Evolutionary conservation across 169 alveolate species (phyloP).

Genomic region (Plasmodium chabaudi): DNA sequence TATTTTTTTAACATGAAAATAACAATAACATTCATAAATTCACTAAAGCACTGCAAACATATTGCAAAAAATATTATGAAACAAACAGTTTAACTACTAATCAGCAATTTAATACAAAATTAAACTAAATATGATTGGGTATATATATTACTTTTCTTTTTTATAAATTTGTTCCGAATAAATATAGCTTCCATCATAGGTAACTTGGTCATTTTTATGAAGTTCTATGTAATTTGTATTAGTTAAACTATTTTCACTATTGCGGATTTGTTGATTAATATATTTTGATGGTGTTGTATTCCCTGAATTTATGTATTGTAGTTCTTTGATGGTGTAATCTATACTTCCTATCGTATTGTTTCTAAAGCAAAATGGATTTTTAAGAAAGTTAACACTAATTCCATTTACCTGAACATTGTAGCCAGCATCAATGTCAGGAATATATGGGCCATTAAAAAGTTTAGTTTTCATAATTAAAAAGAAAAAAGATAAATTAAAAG

Average conservation of each 20-base stretch:
- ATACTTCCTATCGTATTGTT: conserved; percentile 10
- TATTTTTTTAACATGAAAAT: too few species aligned
- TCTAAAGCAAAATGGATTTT: conserved; percentile 72
- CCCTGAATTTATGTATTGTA: conserved; percentile 1
- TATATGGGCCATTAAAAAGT: conserved; percentile 47
- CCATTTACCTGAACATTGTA: conserved; percentile 67
- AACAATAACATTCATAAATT: too few species aligned
- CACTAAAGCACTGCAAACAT: too few species aligned
- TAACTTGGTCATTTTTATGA: neutral
- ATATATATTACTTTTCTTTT: neutral
- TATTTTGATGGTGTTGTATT: conserved; percentile 19
- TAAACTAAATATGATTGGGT: too few species aligned
- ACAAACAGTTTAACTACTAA: too few species aligned
- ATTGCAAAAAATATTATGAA: too few species aligned
- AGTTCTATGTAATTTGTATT: neutral
- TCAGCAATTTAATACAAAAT: too few species aligned
- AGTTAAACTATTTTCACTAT: neutral
- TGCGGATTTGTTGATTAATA: conserved; percentile 1
- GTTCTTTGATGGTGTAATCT: conserved; percentile 4
- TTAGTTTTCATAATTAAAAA: conserved; percentile 23
- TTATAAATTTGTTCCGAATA: neutral
- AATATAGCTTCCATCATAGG: neutral
- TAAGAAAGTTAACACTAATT: conserved; percentile 51
- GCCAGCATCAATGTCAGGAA: conserved; percentile 70
- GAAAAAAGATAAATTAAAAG: neutral